Evolutionary conservation across 768 basidiomycete species (phyloP).

Genomic region (Kondoa malvinella): DNA sequence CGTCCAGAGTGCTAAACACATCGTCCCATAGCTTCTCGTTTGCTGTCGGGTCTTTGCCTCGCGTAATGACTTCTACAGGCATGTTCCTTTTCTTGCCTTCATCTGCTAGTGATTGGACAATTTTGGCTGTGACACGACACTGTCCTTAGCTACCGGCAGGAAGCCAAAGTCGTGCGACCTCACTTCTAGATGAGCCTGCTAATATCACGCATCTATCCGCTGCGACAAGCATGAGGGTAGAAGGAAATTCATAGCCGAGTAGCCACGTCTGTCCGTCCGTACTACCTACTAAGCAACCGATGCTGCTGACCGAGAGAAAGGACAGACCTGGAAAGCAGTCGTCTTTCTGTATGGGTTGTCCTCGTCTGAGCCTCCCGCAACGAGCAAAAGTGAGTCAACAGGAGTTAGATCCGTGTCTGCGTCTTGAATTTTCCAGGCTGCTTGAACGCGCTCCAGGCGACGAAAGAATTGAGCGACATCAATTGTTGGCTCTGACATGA

Average conservation of each 20-base stretch:
- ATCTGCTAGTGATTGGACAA: slow-evolving; percentile 8
- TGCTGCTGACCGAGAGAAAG: too few relatives aligned
- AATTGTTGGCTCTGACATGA: neutral
- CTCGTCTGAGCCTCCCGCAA: slow-evolving; percentile 41
- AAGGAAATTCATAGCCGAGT: slow-evolving; percentile 92
- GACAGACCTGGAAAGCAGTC: slow-evolving; percentile 68
- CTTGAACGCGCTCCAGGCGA: neutral
- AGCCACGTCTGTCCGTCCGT: slow-evolving; percentile 61
- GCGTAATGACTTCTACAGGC: slow-evolving; percentile 50
- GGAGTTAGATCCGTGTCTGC: slow-evolving; percentile 6
- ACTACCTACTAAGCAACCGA: neutral
- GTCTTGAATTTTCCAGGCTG: slow-evolving; percentile 4
- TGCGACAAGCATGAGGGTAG: slow-evolving; percentile 69
- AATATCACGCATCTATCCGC: slow-evolving; percentile 59
- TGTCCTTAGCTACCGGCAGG: neutral
- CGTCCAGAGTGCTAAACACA: slow-evolving; percentile 19
- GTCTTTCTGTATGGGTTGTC: slow-evolving; percentile 84
- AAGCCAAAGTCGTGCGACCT: slow-evolving; percentile 24
- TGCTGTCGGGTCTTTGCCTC: slow-evolving; percentile 31
- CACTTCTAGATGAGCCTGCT: slow-evolving; percentile 43
- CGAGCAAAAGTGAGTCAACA: slow-evolving; percentile 29
- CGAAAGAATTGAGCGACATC: neutral
- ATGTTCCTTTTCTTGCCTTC: neutral
- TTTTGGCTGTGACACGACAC: slow-evolving; percentile 20
- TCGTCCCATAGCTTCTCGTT: slow-evolving; percentile 25